Evolutionary conservation across 108 stramenopile genomes (phyloP).

Genomic region (Skeletonema grethae): DNA sequence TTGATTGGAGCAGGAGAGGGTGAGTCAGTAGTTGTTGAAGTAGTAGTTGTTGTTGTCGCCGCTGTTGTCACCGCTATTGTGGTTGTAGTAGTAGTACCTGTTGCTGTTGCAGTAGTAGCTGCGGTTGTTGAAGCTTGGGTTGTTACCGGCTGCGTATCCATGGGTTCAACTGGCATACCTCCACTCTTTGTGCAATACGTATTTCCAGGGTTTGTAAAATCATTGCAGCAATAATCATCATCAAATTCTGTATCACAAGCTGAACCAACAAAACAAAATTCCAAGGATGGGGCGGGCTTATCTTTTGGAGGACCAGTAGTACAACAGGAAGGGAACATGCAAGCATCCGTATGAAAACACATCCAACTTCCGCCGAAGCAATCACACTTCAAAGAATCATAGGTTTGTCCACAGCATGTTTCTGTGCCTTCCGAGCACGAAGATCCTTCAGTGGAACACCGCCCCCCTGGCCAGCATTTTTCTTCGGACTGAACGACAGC

Average conservation of each 20-base stretch:
- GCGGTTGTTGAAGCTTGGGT: neutral
- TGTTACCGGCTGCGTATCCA: neutral
- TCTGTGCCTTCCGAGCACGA: conserved; percentile 6
- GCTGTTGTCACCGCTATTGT: too few species aligned
- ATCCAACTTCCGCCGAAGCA: conserved; percentile 4
- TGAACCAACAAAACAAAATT: neutral
- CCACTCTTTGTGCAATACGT: neutral
- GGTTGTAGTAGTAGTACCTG: too few species aligned
- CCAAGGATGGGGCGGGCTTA: neutral
- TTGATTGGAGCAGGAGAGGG: neutral
- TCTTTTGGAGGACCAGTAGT: neutral
- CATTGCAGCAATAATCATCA: neutral
- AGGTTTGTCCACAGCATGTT: conserved; percentile 10
- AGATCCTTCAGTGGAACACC: conserved; percentile 3
- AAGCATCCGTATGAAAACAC: neutral
- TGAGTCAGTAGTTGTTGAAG: neutral
- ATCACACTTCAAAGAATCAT: conserved; percentile 3
- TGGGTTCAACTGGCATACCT: neutral
- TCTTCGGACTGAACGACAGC: neutral
- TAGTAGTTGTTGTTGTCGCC: too few species aligned
- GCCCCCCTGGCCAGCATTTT: neutral
- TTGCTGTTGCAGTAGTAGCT: neutral
- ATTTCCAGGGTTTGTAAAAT: neutral
- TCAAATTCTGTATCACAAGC: neutral
- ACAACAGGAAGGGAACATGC: neutral